Conservation (phyloP, 176 grass and related monocot species). For the Rhynchospora tenuis region DNA sequence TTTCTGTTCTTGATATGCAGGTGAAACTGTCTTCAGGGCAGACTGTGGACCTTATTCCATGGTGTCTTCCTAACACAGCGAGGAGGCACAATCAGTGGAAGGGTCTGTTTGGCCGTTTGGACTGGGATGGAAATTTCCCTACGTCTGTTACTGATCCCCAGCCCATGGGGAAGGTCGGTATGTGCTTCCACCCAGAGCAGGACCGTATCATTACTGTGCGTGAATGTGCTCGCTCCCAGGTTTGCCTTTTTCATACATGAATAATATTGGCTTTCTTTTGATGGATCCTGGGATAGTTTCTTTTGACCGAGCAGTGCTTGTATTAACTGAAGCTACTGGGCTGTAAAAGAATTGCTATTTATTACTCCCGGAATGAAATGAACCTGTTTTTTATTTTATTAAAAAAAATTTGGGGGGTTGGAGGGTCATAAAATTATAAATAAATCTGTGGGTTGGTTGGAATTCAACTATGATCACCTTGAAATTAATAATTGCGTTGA, state of each 20-base stretch:
- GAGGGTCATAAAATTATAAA: too few relatives aligned
- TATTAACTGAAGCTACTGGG: neutral
- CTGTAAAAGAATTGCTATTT: neutral
- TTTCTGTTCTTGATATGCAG: slow-evolving; percentile 15
- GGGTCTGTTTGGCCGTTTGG: slow-evolving; percentile 56
- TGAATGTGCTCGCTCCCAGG: slow-evolving; percentile 79
- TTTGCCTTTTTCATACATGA: slow-evolving; percentile 5
- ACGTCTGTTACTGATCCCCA: slow-evolving; percentile 85
- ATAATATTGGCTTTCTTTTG: neutral
- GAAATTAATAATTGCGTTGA: too few relatives aligned
- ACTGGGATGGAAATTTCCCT: slow-evolving; percentile 84
- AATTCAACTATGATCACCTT: too few relatives aligned
- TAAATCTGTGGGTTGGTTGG: too few relatives aligned
- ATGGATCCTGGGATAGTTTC: neutral
- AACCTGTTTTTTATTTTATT: neutral
- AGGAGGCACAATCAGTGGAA: slow-evolving; percentile 85
- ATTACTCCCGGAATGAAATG: neutral
- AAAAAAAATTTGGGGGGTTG: too few relatives aligned
- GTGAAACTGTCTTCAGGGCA: slow-evolving; percentile 71
- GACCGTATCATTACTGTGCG: slow-evolving; percentile 80
- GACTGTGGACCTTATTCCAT: slow-evolving; percentile 55
- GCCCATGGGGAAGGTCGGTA: slow-evolving; percentile 93
- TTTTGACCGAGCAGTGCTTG: neutral
- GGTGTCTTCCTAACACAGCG: slow-evolving; percentile 70
- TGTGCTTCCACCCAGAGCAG: slow-evolving; percentile 90